Percentiles rank a stretch among this genome's conserved stretches.
Conservation (phyloP, 2,329 filamentous ascomycete species). For the Claviceps monticola region DNA sequence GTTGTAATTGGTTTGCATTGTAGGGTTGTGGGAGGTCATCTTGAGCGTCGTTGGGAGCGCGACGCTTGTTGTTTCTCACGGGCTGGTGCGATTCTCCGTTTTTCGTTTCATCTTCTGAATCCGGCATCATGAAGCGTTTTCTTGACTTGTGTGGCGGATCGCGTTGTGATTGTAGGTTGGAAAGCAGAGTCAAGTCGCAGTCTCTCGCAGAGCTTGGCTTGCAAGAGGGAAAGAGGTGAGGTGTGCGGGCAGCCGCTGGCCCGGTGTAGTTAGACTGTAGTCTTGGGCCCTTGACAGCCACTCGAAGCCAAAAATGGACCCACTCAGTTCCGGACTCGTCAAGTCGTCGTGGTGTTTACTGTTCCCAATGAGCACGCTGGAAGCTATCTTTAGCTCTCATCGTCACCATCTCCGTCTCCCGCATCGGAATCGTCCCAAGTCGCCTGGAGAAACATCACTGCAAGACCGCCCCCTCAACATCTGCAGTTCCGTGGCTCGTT, state of each 20-base stretch:
- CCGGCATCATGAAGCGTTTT: not conserved
- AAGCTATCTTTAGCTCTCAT: constrained; percentile 4
- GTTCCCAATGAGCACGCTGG: constrained; percentile 2
- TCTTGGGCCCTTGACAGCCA: too few species aligned
- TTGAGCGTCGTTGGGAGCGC: constrained; percentile 20
- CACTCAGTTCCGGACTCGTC: constrained; percentile 7
- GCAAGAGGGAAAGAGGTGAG: too few species aligned
- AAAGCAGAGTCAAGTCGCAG: not conserved
- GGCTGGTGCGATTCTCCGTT: not conserved
- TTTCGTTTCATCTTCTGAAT: not conserved
- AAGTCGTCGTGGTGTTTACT: not conserved
- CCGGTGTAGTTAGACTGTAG: too few species aligned
- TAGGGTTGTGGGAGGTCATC: constrained; percentile 44
- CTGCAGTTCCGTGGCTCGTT: constrained; percentile 7
- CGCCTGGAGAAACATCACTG: not conserved
- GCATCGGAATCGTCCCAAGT: constrained; percentile 3
- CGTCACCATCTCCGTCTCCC: constrained; percentile 1
- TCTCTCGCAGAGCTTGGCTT: too few species aligned
- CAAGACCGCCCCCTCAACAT: not conserved
- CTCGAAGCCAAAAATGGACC: too few species aligned
- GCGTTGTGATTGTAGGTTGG: not conserved
- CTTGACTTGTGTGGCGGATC: not conserved
- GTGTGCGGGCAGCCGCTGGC: too few species aligned
- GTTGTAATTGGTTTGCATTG: constrained; percentile 43
- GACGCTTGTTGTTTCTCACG: constrained; percentile 17